phyloP scores from a whole-genome alignment of 768 basidiomycete species.

The Candolleomyces eurysporus region DNA sequence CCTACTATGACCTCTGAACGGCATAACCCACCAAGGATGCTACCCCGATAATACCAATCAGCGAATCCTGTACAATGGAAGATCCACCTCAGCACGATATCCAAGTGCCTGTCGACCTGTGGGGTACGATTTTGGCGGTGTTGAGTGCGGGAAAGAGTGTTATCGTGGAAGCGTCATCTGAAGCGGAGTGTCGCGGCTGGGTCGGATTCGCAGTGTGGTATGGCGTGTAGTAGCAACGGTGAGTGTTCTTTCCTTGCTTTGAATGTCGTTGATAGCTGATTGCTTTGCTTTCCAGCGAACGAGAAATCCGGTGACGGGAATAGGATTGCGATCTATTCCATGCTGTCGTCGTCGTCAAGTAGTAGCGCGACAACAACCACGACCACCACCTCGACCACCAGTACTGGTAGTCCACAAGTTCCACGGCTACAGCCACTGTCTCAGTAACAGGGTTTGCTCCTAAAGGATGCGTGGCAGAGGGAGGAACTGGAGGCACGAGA shows the following conservation, averaged over 20 bases:
- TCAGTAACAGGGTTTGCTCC: not conserved
- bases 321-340: constrained; percentile 23
- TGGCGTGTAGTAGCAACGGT: constrained; percentile 30
- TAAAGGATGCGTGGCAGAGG: constrained; percentile 31
- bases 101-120: constrained; percentile 27
- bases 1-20: constrained; percentile 11
- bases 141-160: constrained; percentile 31
- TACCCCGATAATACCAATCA: constrained; percentile 11
- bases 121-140: constrained; percentile 28
- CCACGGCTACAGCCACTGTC: not conserved
- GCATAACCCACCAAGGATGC: constrained; percentile 19
- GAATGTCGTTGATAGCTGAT: too few species aligned
- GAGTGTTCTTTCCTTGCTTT: constrained; percentile 4
- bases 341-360: not conserved
- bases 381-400: not conserved
- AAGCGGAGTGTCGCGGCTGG: constrained; percentile 16
- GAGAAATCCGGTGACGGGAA: constrained; percentile 26
- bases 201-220: constrained; percentile 30
- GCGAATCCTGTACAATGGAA: constrained; percentile 3
- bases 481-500: constrained; percentile 19
- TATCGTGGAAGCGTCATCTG: constrained; percentile 26
- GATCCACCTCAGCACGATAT: constrained; percentile 18
- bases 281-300: too few species aligned
- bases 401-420: too few species aligned
- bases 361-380: too few species aligned